Conservation (phyloP, 148 eudicot genomes). For the Chenopodium quinoa region DNA sequence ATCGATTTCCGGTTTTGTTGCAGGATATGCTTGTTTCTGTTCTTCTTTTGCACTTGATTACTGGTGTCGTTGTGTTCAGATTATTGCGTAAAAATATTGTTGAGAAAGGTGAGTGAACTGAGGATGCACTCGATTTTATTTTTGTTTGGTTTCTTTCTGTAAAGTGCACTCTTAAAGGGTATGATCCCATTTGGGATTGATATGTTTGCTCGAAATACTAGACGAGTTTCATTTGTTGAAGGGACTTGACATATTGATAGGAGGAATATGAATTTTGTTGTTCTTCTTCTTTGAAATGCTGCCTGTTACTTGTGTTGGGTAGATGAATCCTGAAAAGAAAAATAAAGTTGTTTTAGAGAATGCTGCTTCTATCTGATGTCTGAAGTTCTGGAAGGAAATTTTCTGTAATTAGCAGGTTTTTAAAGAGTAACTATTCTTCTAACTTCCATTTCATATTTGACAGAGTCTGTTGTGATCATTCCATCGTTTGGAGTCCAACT, state of each 20-base stretch:
- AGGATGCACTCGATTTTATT: not conserved
- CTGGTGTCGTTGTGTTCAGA: slow-evolving; percentile 39
- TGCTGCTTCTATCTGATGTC: not conserved
- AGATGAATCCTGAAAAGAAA: not conserved
- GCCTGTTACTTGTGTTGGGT: not conserved
- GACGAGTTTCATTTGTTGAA: not conserved
- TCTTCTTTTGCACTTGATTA: not conserved
- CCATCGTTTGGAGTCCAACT: slow-evolving; percentile 89
- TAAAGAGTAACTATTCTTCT: slow-evolving; percentile 19
- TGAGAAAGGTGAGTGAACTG: slow-evolving; percentile 56
- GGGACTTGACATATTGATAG: not conserved
- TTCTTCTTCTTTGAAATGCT: not conserved
- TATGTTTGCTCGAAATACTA: not conserved
- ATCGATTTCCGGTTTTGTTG: slow-evolving; percentile 15
- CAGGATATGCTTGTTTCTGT: slow-evolving; percentile 22
- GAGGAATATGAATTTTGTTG: not conserved
- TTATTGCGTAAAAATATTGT: slow-evolving; percentile 40
- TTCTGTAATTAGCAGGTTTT: not conserved
- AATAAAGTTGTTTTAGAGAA: not conserved
- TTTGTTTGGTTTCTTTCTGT: not conserved
- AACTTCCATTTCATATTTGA: slow-evolving; percentile 15
- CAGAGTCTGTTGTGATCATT: slow-evolving; percentile 81
- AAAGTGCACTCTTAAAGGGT: not conserved
- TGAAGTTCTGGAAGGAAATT: not conserved
- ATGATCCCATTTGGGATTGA: not conserved